phyloP scores from a whole-genome alignment of 352 stramenopile species.

The Globisporangium iwayamae region DNA sequence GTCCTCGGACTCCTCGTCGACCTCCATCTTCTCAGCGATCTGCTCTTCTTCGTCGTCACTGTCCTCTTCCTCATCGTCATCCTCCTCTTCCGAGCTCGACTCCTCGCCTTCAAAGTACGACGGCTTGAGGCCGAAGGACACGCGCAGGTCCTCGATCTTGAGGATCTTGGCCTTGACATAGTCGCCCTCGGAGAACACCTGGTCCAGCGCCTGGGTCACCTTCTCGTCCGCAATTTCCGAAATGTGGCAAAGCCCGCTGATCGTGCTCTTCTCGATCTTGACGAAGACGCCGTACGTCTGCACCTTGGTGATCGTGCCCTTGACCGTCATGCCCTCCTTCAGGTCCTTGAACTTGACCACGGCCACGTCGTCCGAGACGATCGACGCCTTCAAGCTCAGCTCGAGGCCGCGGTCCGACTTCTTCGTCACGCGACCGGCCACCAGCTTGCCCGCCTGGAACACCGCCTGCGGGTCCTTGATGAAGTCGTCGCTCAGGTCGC shows the following conservation, averaged over 20 bases:
- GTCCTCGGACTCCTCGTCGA: constrained; percentile 33
- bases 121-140: constrained; percentile 96
- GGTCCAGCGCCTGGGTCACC: constrained; percentile 89
- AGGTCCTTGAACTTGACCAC: constrained; percentile 90
- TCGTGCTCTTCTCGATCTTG: constrained; percentile 93
- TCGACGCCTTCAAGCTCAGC: constrained; percentile 92
- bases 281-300: constrained; percentile 96
- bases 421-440: constrained; percentile 93
- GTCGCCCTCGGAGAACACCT: constrained; percentile 94
- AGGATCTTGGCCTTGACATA: constrained; percentile 97
- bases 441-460: constrained; percentile 92
- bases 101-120: constrained; percentile 95
- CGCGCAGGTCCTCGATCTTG: constrained; percentile 89
- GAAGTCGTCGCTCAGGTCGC: constrained; percentile 95
- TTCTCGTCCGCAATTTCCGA: constrained; percentile 95
- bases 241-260: constrained; percentile 95
- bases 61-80: constrained; percentile 51
- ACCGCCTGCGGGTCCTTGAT: constrained; percentile 86
- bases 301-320: constrained; percentile 94
- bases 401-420: constrained; percentile 83
- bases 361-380: constrained; percentile 86
- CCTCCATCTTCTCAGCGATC: constrained; percentile 31
- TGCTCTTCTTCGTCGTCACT: constrained; percentile 23
- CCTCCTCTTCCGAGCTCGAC: constrained; percentile 81
- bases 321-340: constrained; percentile 88